phyloP scores from a whole-genome alignment of 2,329 filamentous ascomycete genomes.

The Fusarium chuoi region DNA sequence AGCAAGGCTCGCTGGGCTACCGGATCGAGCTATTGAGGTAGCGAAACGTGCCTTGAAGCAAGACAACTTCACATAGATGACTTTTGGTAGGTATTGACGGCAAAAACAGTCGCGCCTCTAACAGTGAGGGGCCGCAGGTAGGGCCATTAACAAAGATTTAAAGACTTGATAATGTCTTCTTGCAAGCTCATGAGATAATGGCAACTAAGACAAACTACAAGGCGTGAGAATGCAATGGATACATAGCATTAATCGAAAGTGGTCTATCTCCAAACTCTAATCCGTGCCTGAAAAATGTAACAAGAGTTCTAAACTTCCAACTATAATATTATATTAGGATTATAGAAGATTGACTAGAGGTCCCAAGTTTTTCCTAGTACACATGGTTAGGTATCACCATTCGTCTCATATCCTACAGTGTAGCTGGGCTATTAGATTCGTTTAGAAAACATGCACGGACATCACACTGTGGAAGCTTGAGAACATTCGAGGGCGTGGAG shows the following conservation, averaged over 20 bases:
- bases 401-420: neutral
- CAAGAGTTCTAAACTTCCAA: neutral
- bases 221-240: neutral
- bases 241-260: neutral
- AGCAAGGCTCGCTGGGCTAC: slow-evolving; percentile 85
- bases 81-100: neutral
- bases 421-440: neutral
- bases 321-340: neutral
- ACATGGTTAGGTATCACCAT: neutral
- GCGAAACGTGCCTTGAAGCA: slow-evolving; percentile 67
- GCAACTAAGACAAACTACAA: neutral
- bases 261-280: neutral
- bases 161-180: neutral
- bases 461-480: slow-evolving; percentile 30
- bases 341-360: neutral
- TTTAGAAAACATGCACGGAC: slow-evolving; percentile 6
- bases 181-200: neutral
- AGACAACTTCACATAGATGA: neutral
- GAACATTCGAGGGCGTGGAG: slow-evolving; percentile 6
- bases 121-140: neutral
- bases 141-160: neutral
- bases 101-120: neutral
- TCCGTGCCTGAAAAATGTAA: no score
- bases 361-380: neutral
- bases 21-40: slow-evolving; percentile 74